Conservation (phyloP, 768 basidiomycete species). For the Daedalea quercina region DNA sequence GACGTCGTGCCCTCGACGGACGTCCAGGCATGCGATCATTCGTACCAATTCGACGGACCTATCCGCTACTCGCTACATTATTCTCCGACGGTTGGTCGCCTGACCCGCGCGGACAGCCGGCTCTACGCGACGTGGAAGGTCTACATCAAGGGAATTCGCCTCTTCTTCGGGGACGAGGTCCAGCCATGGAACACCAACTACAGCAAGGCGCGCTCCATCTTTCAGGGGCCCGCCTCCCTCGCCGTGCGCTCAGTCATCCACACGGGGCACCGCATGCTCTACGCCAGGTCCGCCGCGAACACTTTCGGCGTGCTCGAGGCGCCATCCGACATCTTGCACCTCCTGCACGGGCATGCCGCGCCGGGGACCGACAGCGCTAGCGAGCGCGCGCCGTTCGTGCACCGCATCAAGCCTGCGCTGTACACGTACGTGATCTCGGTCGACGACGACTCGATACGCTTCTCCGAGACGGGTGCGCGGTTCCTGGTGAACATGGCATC, state of each 20-base stretch:
- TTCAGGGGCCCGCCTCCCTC: constrained; percentile 52
- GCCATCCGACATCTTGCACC: constrained; percentile 38
- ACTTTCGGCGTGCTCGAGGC: constrained; percentile 52
- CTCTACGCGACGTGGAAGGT: constrained; percentile 79
- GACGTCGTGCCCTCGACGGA: constrained; percentile 41
- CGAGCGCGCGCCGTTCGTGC: constrained; percentile 12
- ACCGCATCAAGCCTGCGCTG: constrained; percentile 70
- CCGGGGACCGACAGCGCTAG: constrained; percentile 1
- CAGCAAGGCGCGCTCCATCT: constrained; percentile 67
- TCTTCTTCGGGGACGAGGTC: constrained; percentile 50
- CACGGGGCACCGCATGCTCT: constrained; percentile 67
- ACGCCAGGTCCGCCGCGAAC: constrained; percentile 59
- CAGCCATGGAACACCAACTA: constrained; percentile 67
- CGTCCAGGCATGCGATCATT: constrained; percentile 30
- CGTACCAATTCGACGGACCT: constrained; percentile 70
- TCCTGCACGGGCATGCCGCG: constrained; percentile 39
- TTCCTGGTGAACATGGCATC: constrained; percentile 85
- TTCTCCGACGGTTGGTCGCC: constrained; percentile 60
- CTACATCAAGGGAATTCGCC: constrained; percentile 51
- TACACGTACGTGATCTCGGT: constrained; percentile 82
- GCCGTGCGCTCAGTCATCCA: constrained; percentile 66
- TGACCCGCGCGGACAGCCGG: constrained; percentile 58
- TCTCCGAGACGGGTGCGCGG: constrained; percentile 82
- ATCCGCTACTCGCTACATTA: constrained; percentile 64
- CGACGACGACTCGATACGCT: constrained; percentile 71